Evolutionary conservation across 352 stramenopile species (phyloP), one percentile per base, ranked within the genome.

Genomic region (Phytophthora crassamura): DNA sequence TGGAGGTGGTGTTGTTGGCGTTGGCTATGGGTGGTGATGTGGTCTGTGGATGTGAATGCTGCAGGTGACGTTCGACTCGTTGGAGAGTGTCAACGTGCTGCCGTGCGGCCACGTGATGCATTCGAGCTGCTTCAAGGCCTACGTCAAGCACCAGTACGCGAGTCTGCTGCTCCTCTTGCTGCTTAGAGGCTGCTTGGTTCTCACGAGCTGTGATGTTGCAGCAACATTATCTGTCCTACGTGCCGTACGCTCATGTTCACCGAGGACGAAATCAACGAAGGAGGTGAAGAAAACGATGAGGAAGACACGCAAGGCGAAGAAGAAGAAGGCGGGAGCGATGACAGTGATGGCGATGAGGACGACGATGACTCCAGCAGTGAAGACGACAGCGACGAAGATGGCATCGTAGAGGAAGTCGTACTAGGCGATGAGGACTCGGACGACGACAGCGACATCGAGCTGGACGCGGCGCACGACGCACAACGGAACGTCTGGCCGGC

Each of bases 81-180:
- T 87, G 28, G 80, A 92, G 57, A 82, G 71, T 49, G 80, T 89
- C 12, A 84, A 82, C 22, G 82, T 94, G 52, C 62, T 94, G 42
- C 74, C 77, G 4, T 94, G 86, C 35, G 86, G 86, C 28, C 86
- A 94, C 52, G 82, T 94, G 34, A 75, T 94, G 50, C 86, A 94
- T 63, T 61, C 69, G 43, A 82, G 69, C 43, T 94, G 86, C 64
- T 89, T 76, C 48, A 71, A 88, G 34, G 59, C 76, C 55, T 91
- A 89, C 65, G 64, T 88, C n/a, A 76, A 69, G 35, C 82, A 89
- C 50, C 68, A 70, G 80, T 90, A 77, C 52, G 77, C 0, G 35
- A 47, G 18, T 18, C 5, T 18, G 10, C 18, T 30, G 0, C 34
- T 57, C 16, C 12, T 52, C 3, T 14, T 18, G 15, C 30, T 42